These are phyloP conservation scores for Perkinsus marinus DNA, from an alignment of 169 alveolate genomes.

Conservation along the genomic window DNA sequence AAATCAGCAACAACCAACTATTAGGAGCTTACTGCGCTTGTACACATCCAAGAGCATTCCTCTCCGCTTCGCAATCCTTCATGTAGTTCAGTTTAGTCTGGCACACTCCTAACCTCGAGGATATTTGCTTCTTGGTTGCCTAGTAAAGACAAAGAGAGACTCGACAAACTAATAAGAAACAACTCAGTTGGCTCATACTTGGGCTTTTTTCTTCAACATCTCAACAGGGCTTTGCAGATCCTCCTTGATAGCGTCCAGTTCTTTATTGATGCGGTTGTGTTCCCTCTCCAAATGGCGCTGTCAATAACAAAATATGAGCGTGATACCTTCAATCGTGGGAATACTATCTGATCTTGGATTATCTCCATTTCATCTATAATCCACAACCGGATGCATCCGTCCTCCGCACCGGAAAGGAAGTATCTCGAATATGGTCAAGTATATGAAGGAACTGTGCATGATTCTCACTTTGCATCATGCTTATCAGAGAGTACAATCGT, in stretches of 20 bases:
- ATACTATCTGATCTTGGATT: not conserved
- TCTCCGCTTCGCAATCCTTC: not conserved
- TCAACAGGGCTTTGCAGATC: not conserved
- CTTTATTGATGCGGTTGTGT: not conserved
- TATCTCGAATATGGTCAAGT: not conserved
- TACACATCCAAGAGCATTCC: not conserved
- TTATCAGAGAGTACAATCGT: not conserved
- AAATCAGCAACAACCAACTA: not conserved
- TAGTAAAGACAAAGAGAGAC: not conserved
- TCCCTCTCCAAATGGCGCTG: not conserved
- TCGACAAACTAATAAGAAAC: too few species aligned
- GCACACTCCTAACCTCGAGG: not conserved
- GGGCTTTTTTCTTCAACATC: not conserved
- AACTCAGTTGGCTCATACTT: not conserved
- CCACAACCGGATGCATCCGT: slow-evolving; percentile 1
- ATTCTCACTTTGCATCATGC: not conserved
- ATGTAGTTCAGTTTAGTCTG: not conserved
- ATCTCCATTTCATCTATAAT: not conserved
- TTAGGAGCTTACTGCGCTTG: not conserved
- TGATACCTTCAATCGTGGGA: not conserved
- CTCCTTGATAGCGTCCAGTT: not conserved
- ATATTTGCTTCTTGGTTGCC: not conserved
- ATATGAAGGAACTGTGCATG: not conserved
- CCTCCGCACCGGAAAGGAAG: not conserved
- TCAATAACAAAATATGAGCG: not conserved